These are phyloP conservation scores for Sporothrix curviconia DNA, from an alignment of 2,329 filamentous ascomycete genomes.

Conservation along the genomic window DNA sequence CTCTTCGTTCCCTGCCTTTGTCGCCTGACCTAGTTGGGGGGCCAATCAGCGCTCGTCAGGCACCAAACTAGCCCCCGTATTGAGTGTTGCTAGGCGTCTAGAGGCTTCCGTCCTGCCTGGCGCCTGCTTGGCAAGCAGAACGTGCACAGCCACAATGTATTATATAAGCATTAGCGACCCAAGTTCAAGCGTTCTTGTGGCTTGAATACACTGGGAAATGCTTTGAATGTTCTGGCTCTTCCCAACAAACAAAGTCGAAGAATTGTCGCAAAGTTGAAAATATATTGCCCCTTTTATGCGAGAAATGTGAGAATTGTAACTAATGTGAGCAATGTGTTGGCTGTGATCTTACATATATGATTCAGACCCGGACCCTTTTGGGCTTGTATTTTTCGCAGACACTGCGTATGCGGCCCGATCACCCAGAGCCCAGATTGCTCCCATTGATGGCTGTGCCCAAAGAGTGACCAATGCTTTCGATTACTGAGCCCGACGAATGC, in stretches of 20 bases:
- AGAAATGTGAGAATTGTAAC: too few species aligned
- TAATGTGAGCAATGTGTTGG: too few species aligned
- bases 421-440: too few species aligned
- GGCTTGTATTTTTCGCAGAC: too few species aligned
- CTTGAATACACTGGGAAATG: neutral
- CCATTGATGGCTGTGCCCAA: neutral
- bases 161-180: neutral
- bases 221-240: neutral
- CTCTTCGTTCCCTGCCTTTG: neutral
- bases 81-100: slow-evolving; percentile 1
- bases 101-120: neutral
- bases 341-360: neutral
- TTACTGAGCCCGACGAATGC: slow-evolving; percentile 1
- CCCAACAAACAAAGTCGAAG: too few species aligned
- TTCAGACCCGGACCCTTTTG: neutral
- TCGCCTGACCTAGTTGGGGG: neutral
- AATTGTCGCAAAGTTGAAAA: too few species aligned
- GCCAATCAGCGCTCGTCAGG: slow-evolving; percentile 6
- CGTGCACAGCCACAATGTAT: slow-evolving; percentile 8
- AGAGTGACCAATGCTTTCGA: neutral
- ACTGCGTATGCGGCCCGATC: too few species aligned
- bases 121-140: too few species aligned
- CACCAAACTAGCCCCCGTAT: neutral
- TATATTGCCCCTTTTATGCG: too few species aligned
- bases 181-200: neutral